Conservation (phyloP, 345 rosid genomes). For the Eucalyptus decipiens region DNA sequence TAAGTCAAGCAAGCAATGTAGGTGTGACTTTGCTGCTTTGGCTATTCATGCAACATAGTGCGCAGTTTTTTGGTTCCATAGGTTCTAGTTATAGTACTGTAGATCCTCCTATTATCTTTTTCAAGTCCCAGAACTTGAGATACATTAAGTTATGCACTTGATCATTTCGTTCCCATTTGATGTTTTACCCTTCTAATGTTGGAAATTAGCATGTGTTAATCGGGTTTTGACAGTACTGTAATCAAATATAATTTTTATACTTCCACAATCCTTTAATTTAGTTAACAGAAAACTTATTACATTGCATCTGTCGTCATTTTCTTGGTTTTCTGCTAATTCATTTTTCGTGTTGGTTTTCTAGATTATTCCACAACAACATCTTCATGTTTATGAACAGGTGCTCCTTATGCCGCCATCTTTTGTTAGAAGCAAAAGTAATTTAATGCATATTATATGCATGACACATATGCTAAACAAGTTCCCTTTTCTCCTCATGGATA, state of each 20-base stretch:
- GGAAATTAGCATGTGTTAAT: not conserved
- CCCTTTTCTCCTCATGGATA: not conserved
- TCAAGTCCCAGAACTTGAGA: not conserved
- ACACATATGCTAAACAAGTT: not conserved
- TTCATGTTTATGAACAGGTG: slow-evolving; percentile 50
- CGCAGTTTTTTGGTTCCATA: not conserved
- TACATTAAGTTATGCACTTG: not conserved
- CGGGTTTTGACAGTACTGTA: not conserved
- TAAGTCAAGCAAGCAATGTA: not conserved
- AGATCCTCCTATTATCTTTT: not conserved
- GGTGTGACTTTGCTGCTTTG: not conserved
- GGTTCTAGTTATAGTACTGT: not conserved
- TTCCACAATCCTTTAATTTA: not conserved
- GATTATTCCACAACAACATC: slow-evolving; percentile 41
- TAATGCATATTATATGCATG: not conserved
- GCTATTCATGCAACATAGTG: not conserved
- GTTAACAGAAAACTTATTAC: not conserved
- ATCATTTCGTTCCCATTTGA: not conserved
- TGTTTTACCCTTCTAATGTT: not conserved
- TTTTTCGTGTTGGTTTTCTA: not conserved
- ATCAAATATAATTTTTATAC: not conserved
- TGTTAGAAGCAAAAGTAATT: not conserved
- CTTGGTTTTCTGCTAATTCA: not conserved
- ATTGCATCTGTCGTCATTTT: not conserved
- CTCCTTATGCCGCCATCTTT: not conserved